Base-by-base conservation (phyloP, 495 filamentous ascomycete genomes). In the Xylaria acuta region DNA sequence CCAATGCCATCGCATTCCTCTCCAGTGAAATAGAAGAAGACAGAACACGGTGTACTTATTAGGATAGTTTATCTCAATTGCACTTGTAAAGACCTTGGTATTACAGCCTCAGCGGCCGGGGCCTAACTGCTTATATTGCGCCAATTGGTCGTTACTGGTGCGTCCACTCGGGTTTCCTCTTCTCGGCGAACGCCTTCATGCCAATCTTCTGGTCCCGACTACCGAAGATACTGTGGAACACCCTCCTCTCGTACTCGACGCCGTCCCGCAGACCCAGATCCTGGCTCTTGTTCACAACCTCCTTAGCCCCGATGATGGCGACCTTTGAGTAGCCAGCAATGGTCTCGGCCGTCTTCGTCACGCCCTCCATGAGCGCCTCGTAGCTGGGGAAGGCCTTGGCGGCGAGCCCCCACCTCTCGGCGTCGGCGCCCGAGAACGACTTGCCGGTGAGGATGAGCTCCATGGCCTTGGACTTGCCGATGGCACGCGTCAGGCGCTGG, bases 221-320 rank as follows among this genome's bases (percentile, higher is more conserved):
- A 6, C 95, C 95, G 88, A 99, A 99, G 76, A 97, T 78, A 16
- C 88, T 86, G 80, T 99, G 96, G 85, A 98, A 99, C 70, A 98
- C 84, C 64, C 95, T 86, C 79, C 96, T 85, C 89, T 99, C 96
- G 83, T 88, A 98, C 84, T 98, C 97, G 1, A 99, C 91, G 0
- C 96, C 96, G 76, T 98, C 97, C 75, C 91, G 86, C 72, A 99
- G 82, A 16, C 89, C 84, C 73, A 95, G 78, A 75, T 98, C 95
- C 85, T 97, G 93, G 76, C 93, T 95, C 90, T 97, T 97, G 76
- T 97, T 97, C 34, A 99, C 94, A 22, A 94, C 97, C 87, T 98
- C 96, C 88, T 99, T 99, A 9, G 90, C 92, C n/a, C 93, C 96
- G 85, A 92, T 89, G 32, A 97, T 90, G 0, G 94, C 92, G 45